phyloP scores from a whole-genome alignment of 768 basidiomycete species.

The Podaxis pistillaris region DNA sequence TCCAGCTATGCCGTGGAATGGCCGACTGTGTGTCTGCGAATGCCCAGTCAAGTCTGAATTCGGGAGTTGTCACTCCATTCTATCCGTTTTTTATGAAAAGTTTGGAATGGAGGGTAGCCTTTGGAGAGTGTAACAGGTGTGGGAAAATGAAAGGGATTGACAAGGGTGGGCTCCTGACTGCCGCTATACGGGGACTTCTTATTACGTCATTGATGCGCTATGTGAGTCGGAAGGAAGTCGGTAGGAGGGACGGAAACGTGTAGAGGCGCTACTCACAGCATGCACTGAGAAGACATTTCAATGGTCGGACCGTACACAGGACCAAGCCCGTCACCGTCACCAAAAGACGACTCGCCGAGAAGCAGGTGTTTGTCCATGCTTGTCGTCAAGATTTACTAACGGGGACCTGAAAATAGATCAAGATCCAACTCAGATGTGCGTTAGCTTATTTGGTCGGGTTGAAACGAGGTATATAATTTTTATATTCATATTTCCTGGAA shows the following conservation, averaged over 20 bases:
- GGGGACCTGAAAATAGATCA: slow-evolving; percentile 33
- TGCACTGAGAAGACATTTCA: neutral
- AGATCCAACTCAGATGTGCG: slow-evolving; percentile 22
- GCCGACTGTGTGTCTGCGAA: neutral
- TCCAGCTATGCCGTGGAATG: neutral
- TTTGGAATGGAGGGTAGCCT: slow-evolving; percentile 1
- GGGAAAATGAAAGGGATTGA: slow-evolving; percentile 3
- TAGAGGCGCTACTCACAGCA: neutral
- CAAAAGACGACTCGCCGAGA: neutral
- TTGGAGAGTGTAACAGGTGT: neutral
- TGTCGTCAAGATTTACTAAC: slow-evolving; percentile 17
- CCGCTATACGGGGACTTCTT: neutral
- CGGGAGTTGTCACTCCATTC: neutral
- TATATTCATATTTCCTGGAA: slow-evolving; percentile 23
- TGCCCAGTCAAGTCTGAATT: neutral
- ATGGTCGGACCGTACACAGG: neutral
- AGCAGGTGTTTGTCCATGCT: slow-evolving; percentile 6
- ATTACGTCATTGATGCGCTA: slow-evolving; percentile 22
- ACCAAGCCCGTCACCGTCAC: neutral
- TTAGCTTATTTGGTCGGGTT: slow-evolving; percentile 36
- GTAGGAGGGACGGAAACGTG: neutral
- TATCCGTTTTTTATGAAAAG: neutral
- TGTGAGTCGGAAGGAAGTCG: slow-evolving; percentile 4
- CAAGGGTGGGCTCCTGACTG: neutral
- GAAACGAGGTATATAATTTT: slow-evolving; percentile 39